Evolutionary conservation across 164 flowering plant species (phyloP).

Genomic region (Buxus sempervirens): DNA sequence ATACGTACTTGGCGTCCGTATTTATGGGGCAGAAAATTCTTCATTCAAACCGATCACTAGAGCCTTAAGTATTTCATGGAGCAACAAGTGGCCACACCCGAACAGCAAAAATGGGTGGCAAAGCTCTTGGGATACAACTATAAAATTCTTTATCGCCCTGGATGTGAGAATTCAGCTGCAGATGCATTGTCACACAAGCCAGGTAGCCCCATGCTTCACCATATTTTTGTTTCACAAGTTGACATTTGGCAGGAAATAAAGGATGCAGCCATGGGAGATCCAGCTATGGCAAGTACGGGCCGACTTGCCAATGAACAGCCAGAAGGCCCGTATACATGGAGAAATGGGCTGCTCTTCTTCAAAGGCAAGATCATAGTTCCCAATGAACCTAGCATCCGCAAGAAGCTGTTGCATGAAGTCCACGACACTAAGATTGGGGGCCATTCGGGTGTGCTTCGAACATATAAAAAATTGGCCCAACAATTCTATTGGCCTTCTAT

Average conservation of each 20-base stretch:
- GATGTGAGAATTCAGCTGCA: constrained; percentile 1
- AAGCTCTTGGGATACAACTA: constrained; percentile 2
- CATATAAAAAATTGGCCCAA: neutral
- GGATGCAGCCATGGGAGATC: too few species aligned
- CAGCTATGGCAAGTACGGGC: neutral
- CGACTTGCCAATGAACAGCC: neutral
- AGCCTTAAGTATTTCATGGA: constrained; percentile 8
- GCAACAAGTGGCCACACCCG: constrained; percentile 7
- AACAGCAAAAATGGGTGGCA: constrained; percentile 12
- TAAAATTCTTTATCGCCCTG: neutral
- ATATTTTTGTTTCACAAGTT: too few species aligned
- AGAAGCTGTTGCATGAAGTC: neutral
- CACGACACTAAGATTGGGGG: neutral
- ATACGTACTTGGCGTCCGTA: constrained; percentile 16
- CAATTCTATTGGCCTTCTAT: neutral
- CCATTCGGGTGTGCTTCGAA: neutral
- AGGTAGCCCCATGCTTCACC: too few species aligned
- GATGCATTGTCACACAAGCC: constrained; percentile 5
- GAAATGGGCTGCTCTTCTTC: neutral
- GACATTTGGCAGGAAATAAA: too few species aligned
- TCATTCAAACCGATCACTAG: constrained; percentile 7
- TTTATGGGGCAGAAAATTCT: neutral
- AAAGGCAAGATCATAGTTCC: neutral
- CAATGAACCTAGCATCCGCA: neutral
- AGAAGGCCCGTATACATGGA: neutral